phyloP scores from a whole-genome alignment of 2,329 filamentous ascomycete species.

The Venturia carpophila region DNA sequence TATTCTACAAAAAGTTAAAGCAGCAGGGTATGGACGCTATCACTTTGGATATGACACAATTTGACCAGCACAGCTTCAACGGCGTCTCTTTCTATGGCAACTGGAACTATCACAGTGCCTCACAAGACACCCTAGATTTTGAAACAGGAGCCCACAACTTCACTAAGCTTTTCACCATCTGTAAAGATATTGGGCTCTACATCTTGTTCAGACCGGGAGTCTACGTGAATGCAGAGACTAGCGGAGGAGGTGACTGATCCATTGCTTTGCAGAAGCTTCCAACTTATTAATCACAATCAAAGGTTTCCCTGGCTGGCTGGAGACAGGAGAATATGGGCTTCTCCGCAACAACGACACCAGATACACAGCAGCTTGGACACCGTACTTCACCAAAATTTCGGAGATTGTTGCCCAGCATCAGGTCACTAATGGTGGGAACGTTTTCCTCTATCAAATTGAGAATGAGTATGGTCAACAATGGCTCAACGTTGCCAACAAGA shows the following conservation, averaged over 20 bases:
- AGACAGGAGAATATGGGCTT: slow-evolving; percentile 50
- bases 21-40: slow-evolving; percentile 33
- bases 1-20: slow-evolving; percentile 21
- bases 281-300: slow-evolving; percentile 57
- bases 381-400: slow-evolving; percentile 46
- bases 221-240: slow-evolving; percentile 23
- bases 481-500: slow-evolving; percentile 39
- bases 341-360: slow-evolving; percentile 46
- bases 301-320: slow-evolving; percentile 55
- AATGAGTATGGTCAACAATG: slow-evolving; percentile 70
- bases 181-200: slow-evolving; percentile 26
- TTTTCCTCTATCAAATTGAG: slow-evolving; percentile 72
- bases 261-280: slow-evolving; percentile 53
- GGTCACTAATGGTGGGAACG: slow-evolving; percentile 73
- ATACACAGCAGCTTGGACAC: slow-evolving; percentile 47
- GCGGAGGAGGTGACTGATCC: slow-evolving; percentile 37
- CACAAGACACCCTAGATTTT: slow-evolving; percentile 15
- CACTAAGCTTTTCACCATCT: slow-evolving; percentile 25
- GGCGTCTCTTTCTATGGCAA: slow-evolving; percentile 21
- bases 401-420: slow-evolving; percentile 51
- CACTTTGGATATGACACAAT: slow-evolving; percentile 45
- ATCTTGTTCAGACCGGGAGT: slow-evolving; percentile 26
- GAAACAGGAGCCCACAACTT: slow-evolving; percentile 20
- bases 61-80: slow-evolving; percentile 14
- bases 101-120: slow-evolving; percentile 20